Evolutionary conservation across 768 basidiomycete genomes (phyloP).

Genomic region (Pholiota conissans): DNA sequence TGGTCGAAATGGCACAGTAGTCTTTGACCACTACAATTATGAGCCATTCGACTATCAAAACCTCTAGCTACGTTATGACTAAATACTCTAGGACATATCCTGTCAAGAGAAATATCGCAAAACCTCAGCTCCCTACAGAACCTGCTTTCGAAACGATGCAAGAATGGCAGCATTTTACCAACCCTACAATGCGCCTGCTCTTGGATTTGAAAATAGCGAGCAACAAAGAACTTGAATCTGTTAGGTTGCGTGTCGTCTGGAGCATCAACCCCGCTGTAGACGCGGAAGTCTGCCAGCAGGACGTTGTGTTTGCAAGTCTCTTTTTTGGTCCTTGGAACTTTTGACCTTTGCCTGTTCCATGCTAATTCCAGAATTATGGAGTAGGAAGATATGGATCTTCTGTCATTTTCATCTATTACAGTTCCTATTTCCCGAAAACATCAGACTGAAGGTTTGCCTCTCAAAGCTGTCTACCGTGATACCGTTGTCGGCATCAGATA

Average conservation of each 20-base stretch:
- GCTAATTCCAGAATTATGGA: not conserved
- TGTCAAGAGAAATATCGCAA: slow-evolving; percentile 10
- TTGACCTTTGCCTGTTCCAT: not conserved
- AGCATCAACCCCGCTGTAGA: slow-evolving; percentile 42
- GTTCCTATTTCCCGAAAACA: slow-evolving; percentile 29
- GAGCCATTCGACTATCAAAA: slow-evolving; percentile 59
- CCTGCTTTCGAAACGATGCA: slow-evolving; percentile 25
- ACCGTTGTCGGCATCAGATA: slow-evolving; percentile 76
- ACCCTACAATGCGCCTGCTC: slow-evolving; percentile 62
- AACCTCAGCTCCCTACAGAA: slow-evolving; percentile 16
- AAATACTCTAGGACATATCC: slow-evolving; percentile 75
- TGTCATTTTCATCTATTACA: slow-evolving; percentile 59
- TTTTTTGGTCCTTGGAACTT: not conserved
- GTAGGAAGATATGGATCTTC: slow-evolving; percentile 78
- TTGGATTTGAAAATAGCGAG: slow-evolving; percentile 59
- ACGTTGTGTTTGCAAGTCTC: slow-evolving; percentile 66
- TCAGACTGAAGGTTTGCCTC: slow-evolving; percentile 56
- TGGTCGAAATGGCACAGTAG: too few relatives aligned
- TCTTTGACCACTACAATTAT: too few relatives aligned
- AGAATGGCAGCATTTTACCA: slow-evolving; percentile 81
- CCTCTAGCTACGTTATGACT: slow-evolving; percentile 52
- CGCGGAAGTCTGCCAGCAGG: slow-evolving; percentile 43
- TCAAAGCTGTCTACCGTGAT: slow-evolving; percentile 81
- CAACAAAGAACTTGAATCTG: slow-evolving; percentile 56
- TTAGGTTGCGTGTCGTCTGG: slow-evolving; percentile 69